Evolutionary conservation across 202 grass and related monocot genomes (phyloP), one percentile per base, ranked within the genome.

Genomic region (Dendrocalamus latiflorus): DNA sequence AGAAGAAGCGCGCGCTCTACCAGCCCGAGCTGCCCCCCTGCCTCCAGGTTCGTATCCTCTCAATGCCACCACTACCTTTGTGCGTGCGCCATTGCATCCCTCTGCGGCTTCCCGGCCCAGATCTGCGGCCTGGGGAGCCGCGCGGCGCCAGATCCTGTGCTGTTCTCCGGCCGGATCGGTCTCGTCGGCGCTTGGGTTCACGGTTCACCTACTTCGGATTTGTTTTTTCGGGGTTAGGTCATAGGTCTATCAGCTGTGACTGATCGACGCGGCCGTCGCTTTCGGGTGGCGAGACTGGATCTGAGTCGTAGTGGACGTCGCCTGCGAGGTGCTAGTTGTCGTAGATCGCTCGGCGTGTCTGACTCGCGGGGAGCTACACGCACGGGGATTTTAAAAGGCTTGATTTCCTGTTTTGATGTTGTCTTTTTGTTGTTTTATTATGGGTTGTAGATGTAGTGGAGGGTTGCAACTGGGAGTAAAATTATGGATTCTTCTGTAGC

Each of bases 21-120:
- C 75, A 87, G 58, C 95, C 95, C 78, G 85, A 85, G 83, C 83
- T 98, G n/a, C 95, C 95, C 16, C 95, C 95, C 4, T 98, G 95
- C 84, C 93, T 98, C 69, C 93, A 95, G 95, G 95, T 98, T 4
- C n/a, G 75, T 45, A 8, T 5, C 70, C 9, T 42, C 8, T 8
- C 62, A 47, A 82, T 45, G 34, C 36, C 30, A 9, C 54, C 63
- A 39, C 12, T 28, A 0, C 65, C 33, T 33, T 44, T 66, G 11
- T 16, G 73, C 68, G 41, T 49, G 24, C 41, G 67, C 25, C 77
- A 77, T 93, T 89, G 55, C 70, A 15, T 26, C 6, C 71, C 18
- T 34, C 6, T 8, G 61, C 22, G 75, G 30, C n/a, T 75, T 8
- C 12, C 43, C 42, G 41, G 41, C 7, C 7, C 80, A 86, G 88